Evolutionary conservation across 2,329 filamentous ascomycete species (phyloP).

Genomic region (Beauveria australis): DNA sequence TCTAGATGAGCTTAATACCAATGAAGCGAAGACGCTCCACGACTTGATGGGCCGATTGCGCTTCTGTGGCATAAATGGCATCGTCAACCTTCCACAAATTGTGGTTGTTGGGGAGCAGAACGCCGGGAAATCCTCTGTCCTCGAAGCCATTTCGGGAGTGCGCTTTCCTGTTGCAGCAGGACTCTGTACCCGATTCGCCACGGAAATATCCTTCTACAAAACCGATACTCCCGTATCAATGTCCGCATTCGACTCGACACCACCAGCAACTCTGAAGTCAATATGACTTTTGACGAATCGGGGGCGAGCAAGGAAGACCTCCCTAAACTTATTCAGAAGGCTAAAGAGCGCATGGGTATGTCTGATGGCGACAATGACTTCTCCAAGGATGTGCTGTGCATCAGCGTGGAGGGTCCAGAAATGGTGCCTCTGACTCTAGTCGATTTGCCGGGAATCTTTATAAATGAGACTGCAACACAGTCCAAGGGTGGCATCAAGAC

Average conservation of each 20-base stretch:
- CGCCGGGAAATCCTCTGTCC: conserved; percentile 55
- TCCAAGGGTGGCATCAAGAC: conserved; percentile 22
- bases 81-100: conserved; percentile 43
- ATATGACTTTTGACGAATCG: conserved; percentile 22
- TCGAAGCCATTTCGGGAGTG: conserved; percentile 55
- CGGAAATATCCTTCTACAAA: conserved; percentile 47
- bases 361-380: conserved; percentile 24
- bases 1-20: conserved; percentile 33
- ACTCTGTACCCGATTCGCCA: conserved; percentile 53
- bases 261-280: conserved; percentile 14
- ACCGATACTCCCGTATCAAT: conserved; percentile 26
- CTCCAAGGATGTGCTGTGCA: conserved; percentile 36
- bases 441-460: conserved; percentile 43
- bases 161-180: conserved; percentile 48
- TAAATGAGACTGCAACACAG: conserved; percentile 24
- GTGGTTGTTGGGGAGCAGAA: conserved; percentile 54
- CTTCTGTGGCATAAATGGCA: conserved; percentile 36
- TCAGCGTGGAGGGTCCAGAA: conserved; percentile 37
- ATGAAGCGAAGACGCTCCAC: conserved; percentile 38
- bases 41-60: conserved; percentile 45
- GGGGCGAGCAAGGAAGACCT: conserved; percentile 33
- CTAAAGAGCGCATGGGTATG: conserved; percentile 42
- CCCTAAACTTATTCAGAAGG: conserved; percentile 40
- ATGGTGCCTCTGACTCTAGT: conserved; percentile 42
- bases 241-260: conserved; percentile 34